These are phyloP conservation scores for Phialophora macrospora DNA, from an alignment of 2,329 filamentous ascomycete species.

Conservation along the genomic window DNA sequence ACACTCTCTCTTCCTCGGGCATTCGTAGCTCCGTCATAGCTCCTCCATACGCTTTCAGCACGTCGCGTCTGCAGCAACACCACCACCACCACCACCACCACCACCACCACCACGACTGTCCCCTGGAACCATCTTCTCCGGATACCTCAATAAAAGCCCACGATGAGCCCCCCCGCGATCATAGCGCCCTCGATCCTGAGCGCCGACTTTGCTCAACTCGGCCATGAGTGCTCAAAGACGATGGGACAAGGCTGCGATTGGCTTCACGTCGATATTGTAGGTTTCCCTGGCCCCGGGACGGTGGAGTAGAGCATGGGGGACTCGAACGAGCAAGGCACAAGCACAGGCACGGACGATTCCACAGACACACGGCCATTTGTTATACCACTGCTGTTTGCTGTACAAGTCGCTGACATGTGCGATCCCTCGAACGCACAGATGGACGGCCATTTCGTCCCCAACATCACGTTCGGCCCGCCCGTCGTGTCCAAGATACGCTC, in stretches of 20 bases:
- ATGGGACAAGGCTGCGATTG: slow-evolving; percentile 88
- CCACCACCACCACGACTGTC: not conserved
- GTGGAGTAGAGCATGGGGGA: not conserved
- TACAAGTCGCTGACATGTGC: not conserved
- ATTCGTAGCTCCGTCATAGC: not conserved
- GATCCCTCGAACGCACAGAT: slow-evolving; percentile 51
- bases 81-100: not conserved
- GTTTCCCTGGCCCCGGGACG: slow-evolving; percentile 1
- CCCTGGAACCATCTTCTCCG: not conserved
- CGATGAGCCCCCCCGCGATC: slow-evolving; percentile 89
- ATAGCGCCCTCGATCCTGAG: slow-evolving; percentile 98
- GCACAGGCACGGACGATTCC: not conserved
- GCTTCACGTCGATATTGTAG: slow-evolving; percentile 91
- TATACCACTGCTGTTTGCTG: not conserved
- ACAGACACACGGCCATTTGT: not conserved
- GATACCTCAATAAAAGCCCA: slow-evolving; percentile 14
- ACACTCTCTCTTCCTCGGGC: not conserved
- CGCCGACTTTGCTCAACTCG: slow-evolving; percentile 89
- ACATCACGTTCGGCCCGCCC: slow-evolving; percentile 94
- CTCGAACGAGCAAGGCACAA: not conserved
- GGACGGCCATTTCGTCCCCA: slow-evolving; percentile 98
- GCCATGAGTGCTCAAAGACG: slow-evolving; percentile 81
- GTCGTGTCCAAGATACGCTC: slow-evolving; percentile 92
- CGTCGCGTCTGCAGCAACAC: not conserved
- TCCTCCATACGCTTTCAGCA: not conserved